Evolutionary conservation across 305 asterid species (phyloP), one percentile per base, ranked within the genome.

Genomic region (Solanum aculeatissimum): DNA sequence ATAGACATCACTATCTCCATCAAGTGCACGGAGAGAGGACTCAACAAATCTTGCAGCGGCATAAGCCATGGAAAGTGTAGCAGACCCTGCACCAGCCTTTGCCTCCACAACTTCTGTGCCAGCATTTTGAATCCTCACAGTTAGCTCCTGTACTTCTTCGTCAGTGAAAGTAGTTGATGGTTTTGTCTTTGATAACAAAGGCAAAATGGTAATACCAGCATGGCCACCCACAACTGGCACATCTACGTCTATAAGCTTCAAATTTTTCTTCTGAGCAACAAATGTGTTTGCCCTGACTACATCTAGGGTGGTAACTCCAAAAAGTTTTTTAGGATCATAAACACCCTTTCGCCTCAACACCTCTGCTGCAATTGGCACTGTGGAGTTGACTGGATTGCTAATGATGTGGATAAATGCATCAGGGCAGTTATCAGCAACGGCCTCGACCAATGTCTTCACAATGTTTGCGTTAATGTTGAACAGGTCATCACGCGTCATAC

Each of bases 71-170:
- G 94, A 93, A 18, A 93, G 97, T 21, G 97, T 93, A 51, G 97
- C 95, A 4, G 97, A 92, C 29, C 97, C 97, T 3, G 95, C 95
- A 40, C 95, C 94, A 7, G 95, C 97, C 85, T 93, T 93, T 4
- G 97, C 97, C 89, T 93, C 97, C 1, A 93, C 97, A 19, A 93
- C 97, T 82, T 93, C 97, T 3, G 97, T 93, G 81, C 97, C 97
- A 0, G 97, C 95, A 85, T 93, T 93, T 57, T 92, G 95, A 85
- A 93, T 93, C 91, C 97, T 93, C 77, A 86, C 88, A 0, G 95
- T 93, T 66, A 92, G 62, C 72, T 91, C 91, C 27, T 89, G 78
- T 83, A 91, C 90, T 87, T 93, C 97, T 66, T 89, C 92, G 1
- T 91, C 92, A 2, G 88, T 87, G 18, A 91, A 88, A 53, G 88